These are phyloP conservation scores for Schizophyllum amplum DNA, from an alignment of 1,284 basidiomycete genomes.

Conservation along the genomic window DNA sequence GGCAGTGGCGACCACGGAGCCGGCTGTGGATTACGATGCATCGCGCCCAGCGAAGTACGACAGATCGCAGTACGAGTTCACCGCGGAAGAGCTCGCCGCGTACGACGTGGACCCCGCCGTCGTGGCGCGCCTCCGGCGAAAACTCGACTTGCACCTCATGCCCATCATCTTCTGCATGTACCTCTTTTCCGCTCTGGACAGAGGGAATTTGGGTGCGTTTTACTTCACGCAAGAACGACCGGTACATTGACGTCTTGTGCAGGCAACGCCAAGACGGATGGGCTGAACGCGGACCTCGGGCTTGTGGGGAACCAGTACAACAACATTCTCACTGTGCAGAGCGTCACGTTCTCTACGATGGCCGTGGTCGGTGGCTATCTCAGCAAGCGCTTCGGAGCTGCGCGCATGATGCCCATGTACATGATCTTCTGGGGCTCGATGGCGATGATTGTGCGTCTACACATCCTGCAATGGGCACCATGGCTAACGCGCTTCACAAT, in stretches of 20 bases:
- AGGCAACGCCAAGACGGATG: neutral
- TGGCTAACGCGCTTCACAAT: too few species aligned
- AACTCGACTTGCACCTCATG: slow-evolving; percentile 2
- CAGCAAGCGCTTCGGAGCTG: slow-evolving; percentile 3
- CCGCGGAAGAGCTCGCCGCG: neutral
- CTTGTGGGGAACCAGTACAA: slow-evolving; percentile 7
- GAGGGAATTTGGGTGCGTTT: neutral
- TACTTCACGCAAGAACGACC: neutral
- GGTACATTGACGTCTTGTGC: neutral
- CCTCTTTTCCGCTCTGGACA: slow-evolving; percentile 4
- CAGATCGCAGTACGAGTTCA: slow-evolving; percentile 1
- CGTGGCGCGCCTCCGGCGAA: neutral
- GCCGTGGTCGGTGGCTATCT: slow-evolving; percentile 2
- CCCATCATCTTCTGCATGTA: slow-evolving; percentile 6
- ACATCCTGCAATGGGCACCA: neutral
- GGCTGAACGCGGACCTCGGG: slow-evolving; percentile 1
- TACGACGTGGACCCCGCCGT: slow-evolving; percentile 2
- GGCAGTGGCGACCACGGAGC: neutral
- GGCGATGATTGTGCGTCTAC: neutral
- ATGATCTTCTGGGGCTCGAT: slow-evolving; percentile 2
- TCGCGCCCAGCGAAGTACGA: neutral
- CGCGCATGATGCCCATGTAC: slow-evolving; percentile 2
- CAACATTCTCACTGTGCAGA: neutral
- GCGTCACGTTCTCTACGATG: neutral
- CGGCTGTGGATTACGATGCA: neutral